A percentile compares a stretch with the other conserved stretches of the same genome.
phyloP scores from a whole-genome alignment of 306 rosid species.

The Styphnolobium japonicum region DNA sequence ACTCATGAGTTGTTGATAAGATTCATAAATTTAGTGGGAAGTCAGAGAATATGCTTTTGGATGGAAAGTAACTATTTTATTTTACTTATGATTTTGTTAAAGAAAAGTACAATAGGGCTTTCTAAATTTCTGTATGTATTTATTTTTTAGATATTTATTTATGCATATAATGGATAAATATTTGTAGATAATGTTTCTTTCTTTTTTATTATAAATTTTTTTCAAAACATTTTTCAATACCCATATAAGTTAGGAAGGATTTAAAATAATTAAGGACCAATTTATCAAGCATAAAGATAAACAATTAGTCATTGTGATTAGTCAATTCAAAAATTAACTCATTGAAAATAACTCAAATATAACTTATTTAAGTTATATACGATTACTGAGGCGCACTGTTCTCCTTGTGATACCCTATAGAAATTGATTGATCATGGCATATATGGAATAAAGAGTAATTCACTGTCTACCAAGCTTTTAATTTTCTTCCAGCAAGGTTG shows the following conservation, averaged over 20 bases:
- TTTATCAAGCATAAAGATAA: not conserved
- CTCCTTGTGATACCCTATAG: too few species aligned
- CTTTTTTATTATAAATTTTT: not conserved
- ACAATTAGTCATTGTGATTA: too few species aligned
- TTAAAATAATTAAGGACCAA: not conserved
- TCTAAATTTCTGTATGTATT: not conserved
- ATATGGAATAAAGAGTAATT: too few species aligned
- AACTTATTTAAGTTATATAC: not conserved
- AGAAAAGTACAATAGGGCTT: not conserved
- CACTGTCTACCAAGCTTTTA: too few species aligned
- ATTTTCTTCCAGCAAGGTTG: too few species aligned
- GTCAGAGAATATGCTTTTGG: not conserved
- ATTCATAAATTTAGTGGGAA: not conserved
- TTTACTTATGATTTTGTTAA: not conserved
- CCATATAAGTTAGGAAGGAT: not conserved
- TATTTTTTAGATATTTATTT: not conserved
- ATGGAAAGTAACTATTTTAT: not conserved
- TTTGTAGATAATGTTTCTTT: not conserved
- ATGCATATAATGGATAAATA: not conserved
- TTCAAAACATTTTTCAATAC: not conserved
- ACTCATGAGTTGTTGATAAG: not conserved
- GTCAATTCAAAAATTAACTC: not conserved
- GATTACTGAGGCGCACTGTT: too few species aligned
- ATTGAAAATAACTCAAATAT: not conserved
- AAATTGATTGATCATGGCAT: too few species aligned